Percentiles rank a stretch among this genome's conserved stretches.
Conservation (phyloP, 1,139 yeast genomes). For the Saccharomycopsis crataegensis region DNA sequence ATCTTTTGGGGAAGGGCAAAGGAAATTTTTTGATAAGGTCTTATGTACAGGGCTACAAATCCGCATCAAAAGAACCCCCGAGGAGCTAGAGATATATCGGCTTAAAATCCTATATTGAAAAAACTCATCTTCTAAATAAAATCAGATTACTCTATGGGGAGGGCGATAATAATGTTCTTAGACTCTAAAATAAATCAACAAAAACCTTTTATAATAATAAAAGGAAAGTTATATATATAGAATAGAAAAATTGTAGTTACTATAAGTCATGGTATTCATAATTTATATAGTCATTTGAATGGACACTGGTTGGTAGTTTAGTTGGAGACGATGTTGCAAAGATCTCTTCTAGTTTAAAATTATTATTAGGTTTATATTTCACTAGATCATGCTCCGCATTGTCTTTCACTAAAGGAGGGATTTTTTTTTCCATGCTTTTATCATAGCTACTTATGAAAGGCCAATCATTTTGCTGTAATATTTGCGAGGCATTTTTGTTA, state of each 20-base stretch:
- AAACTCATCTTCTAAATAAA: neutral
- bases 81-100: neutral
- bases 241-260: no score
- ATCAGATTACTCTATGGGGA: no score
- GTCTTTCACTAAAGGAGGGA: no score
- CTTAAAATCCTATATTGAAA: neutral
- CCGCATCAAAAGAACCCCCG: neutral
- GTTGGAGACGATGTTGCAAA: neutral
- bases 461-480: no score
- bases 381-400: no score
- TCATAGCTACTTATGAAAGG: no score
- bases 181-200: neutral
- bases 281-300: constrained; percentile 2
- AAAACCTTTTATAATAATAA: neutral
- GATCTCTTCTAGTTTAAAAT: neutral
- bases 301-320: neutral
- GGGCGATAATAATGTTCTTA: no score
- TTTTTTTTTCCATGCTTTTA: no score
- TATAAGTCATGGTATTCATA: neutral
- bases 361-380: no score
- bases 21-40: neutral
- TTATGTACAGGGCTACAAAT: neutral
- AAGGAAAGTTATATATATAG: neutral
- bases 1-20: neutral
- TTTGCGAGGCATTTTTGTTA: no score